Base-by-base conservation (phyloP, 345 rosid genomes). In the Passiflora organensis region DNA sequence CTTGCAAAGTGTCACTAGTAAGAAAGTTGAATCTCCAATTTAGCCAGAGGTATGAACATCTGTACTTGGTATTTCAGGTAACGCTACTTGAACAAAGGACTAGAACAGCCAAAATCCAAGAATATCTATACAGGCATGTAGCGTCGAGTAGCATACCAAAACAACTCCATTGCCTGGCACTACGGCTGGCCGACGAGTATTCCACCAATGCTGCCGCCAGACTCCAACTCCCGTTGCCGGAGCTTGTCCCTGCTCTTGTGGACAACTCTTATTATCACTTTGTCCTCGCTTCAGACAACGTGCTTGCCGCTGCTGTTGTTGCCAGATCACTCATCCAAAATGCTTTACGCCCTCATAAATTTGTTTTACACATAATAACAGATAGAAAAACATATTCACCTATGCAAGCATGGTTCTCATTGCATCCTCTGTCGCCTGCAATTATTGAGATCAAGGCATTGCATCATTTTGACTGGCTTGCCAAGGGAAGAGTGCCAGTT, bases 331-430 rank as follows among this genome's bases (percentile, higher is more conserved):
- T 89, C 5, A 86, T 83, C 43, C 53, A 71, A 13, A 93, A 89
- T 62, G 73, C 97, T 1, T 60, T 84, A 56, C 73, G 62, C 49
- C 97, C 94, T 1, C 66, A 78, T 8, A 93, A 75, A 62, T 52
- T 82, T 21, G 96, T 89, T 17, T 77, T 93, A 12, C 99, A 93
- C 76, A 75, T 93, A 36, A 84, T 93, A 58, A 93, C 99, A 17
- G 99, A 93, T 57, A 72, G 75, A 78, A 93, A 93, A 66, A 93
- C 99, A 13, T 86, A 77, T 59, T 83, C 83, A 23, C 99, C 99
- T 0, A 93, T 93, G 99, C 99, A 93, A 68, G 97, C 99, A 14
- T 93, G 99, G 99, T 93, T 93, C 75, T 86, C 99, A 1, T 24
- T 93, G 72, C 97, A 93, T 67, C 76, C 89, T 46, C 64, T 89